A percentile compares a stretch with the other conserved stretches of the same genome.
Conservation (phyloP, 2,329 filamentous ascomycete genomes). For the Aulographum hederae region DNA sequence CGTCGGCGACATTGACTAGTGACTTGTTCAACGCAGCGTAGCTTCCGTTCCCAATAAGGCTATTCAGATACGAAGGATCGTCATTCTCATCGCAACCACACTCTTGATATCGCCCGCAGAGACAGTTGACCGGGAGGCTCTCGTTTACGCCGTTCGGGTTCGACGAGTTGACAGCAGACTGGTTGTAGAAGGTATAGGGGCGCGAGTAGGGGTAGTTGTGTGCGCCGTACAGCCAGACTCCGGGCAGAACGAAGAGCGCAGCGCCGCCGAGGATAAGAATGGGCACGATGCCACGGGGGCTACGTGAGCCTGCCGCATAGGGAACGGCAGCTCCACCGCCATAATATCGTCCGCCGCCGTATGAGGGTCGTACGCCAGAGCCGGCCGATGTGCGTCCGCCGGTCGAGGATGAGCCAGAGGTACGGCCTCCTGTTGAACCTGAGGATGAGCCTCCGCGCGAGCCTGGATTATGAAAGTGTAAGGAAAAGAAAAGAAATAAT, state of each 20-base stretch:
- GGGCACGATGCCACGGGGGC: conserved; percentile 32
- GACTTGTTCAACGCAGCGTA: conserved; percentile 40
- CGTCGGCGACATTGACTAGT: conserved; percentile 40
- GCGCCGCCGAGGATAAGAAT: conserved; percentile 30
- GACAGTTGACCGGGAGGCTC: conserved; percentile 41
- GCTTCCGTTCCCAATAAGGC: conserved; percentile 37
- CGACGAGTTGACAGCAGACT: conserved; percentile 20
- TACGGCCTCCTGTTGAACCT: conserved; percentile 9
- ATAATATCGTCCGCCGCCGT: conserved; percentile 47
- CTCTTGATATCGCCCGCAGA: conserved; percentile 35
- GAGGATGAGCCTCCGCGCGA: conserved; percentile 3
- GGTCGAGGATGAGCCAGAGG: conserved; percentile 11
- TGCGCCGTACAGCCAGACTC: conserved; percentile 43
- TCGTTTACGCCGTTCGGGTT: conserved; percentile 30
- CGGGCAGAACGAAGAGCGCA: conserved; percentile 41
- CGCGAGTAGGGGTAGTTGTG: conserved; percentile 43
- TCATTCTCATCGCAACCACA: conserved; percentile 56
- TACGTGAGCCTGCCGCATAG: conserved; percentile 36
- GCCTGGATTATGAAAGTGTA: not conserved
- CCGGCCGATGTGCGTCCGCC: conserved; percentile 33
- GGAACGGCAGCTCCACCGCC: conserved; percentile 44
- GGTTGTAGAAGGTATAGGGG: conserved; percentile 34
- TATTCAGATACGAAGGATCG: conserved; percentile 38
- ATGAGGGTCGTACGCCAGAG: conserved; percentile 37
- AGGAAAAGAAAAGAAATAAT: not conserved